Conservation (phyloP, 2,329 filamentous ascomycete species). For the Hypomyces rosellus region DNA sequence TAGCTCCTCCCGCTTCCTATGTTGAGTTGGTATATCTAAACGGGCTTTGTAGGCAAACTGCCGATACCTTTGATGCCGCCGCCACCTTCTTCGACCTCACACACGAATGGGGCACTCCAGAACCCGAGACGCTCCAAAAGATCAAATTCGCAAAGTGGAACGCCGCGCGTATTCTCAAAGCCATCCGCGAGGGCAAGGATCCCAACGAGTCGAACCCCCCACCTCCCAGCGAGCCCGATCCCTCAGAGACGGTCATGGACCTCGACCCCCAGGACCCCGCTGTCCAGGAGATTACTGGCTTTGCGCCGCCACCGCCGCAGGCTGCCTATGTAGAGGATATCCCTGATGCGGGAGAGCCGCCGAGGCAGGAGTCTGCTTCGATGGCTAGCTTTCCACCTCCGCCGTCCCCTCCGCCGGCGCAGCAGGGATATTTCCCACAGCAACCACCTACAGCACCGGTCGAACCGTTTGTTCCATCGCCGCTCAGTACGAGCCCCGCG, state of each 20-base stretch:
- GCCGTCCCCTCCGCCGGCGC: slow-evolving; percentile 17
- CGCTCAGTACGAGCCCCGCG: slow-evolving; percentile 25
- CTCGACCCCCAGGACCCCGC: slow-evolving; percentile 30
- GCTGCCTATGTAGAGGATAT: slow-evolving; percentile 48
- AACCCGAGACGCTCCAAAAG: slow-evolving; percentile 73
- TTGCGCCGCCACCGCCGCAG: slow-evolving; percentile 43
- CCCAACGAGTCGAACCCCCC: slow-evolving; percentile 87
- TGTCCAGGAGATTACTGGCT: slow-evolving; percentile 25
- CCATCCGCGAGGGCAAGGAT: slow-evolving; percentile 83
- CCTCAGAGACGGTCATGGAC: not conserved
- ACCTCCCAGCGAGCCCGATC: slow-evolving; percentile 36
- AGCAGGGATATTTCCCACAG: slow-evolving; percentile 30
- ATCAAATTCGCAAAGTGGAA: slow-evolving; percentile 98
- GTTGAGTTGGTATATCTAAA: not conserved
- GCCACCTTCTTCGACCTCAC: slow-evolving; percentile 87
- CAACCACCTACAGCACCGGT: slow-evolving; percentile 8
- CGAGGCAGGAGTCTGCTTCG: slow-evolving; percentile 21
- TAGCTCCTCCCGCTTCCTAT: not conserved
- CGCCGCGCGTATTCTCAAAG: slow-evolving; percentile 81
- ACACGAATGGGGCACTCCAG: slow-evolving; percentile 72
- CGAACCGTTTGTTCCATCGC: slow-evolving; percentile 29
- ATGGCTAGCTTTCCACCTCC: slow-evolving; percentile 19
- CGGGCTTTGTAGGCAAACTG: slow-evolving; percentile 62
- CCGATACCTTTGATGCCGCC: slow-evolving; percentile 87
- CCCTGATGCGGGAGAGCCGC: slow-evolving; percentile 36